Conservation (phyloP, 2,329 filamentous ascomycete genomes). For the Lasiodiplodia theobromae region DNA sequence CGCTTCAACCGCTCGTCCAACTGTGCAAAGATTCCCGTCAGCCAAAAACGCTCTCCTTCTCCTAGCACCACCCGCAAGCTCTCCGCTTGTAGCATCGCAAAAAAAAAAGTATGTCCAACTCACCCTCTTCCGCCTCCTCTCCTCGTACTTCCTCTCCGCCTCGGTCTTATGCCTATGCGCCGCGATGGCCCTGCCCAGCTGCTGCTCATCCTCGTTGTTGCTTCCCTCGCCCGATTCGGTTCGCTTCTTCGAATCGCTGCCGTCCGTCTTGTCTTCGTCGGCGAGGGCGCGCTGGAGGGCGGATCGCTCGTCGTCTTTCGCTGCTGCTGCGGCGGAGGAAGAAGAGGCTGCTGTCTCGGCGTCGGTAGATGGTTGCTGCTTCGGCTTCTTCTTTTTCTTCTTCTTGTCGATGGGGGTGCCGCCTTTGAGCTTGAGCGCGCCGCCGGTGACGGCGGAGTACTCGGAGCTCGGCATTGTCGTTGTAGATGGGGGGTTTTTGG, state of each 20-base stretch:
- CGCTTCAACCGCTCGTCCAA: slow-evolving; percentile 81
- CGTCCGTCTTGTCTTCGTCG: slow-evolving; percentile 37
- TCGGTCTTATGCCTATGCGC: slow-evolving; percentile 72
- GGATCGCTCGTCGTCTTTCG: slow-evolving; percentile 3
- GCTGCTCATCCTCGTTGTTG: slow-evolving; percentile 38
- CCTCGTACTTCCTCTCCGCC: slow-evolving; percentile 80
- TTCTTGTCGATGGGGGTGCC: slow-evolving; percentile 70
- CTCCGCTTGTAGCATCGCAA: neutral
- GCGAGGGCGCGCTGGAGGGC: slow-evolving; percentile 33
- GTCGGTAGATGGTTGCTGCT: slow-evolving; percentile 28
- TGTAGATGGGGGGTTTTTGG: neutral
- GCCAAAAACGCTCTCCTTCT: neutral
- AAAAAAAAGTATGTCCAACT: slow-evolving; percentile 42
- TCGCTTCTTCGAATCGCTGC: neutral
- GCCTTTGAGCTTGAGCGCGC: slow-evolving; percentile 87
- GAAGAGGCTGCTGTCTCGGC: slow-evolving; percentile 31
- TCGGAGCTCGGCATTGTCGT: slow-evolving; percentile 25
- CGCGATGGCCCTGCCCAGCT: slow-evolving; percentile 33
- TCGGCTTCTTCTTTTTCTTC: slow-evolving; percentile 58
- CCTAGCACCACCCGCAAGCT: slow-evolving; percentile 8
- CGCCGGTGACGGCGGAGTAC: slow-evolving; percentile 61
- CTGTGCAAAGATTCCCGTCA: slow-evolving; percentile 52
- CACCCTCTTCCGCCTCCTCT: slow-evolving; percentile 81
- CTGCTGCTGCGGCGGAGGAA: slow-evolving; percentile 22
- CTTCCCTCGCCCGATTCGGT: neutral